Evolutionary conservation across 805 yeast species (phyloP), one percentile per base, ranked within the genome.

Genomic region (Kodamaea lidongshanica): DNA sequence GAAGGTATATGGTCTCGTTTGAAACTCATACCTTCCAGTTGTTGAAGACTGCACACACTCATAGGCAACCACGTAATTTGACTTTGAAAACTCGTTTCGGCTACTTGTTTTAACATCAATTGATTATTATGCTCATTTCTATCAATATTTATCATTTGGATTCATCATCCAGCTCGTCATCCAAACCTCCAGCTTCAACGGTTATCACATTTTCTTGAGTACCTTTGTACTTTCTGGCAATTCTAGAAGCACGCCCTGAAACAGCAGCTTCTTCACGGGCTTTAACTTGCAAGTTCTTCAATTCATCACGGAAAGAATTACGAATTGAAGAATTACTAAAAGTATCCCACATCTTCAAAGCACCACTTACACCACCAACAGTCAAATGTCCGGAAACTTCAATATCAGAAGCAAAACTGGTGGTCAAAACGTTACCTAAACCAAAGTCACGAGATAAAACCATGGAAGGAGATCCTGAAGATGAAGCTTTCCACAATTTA

Each of bases 271-370:
- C 77, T 21, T 58, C 67, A 44, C 72, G 69, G 12, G 89, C 89
- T 25, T 46, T 47, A 8, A 39, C 45, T 59, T 80, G 85, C 29
- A 81, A 54, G 2, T 50, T 52, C 30, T 54, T 61, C 50, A 84
- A 62, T 36, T 79, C 79, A 7, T 61, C 67, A 27, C 70, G 72
- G 57, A 89, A 79, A 3, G 81, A 61, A 27, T 65, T 65, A 47
- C 95, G 73, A 12, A 88, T 88, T 10, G 89, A 69, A 38, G 74
- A 65, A 61, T 92, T 92, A 31, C 85, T 73, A 54, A 88, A 82
- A 6, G 79, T 70, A 59, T 92, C 97, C 95, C 96, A 92, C 62
- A 92, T 72, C 62, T 87, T 88, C 55, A 92, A 65, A 9, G 82
- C 80, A 11, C 87, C 80, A 30, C 71, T 70, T 24, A 82, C 85